These are phyloP conservation scores for Angomonas ambiguus DNA, from an alignment of 208 protist genomes.

Conservation along the genomic window DNA sequence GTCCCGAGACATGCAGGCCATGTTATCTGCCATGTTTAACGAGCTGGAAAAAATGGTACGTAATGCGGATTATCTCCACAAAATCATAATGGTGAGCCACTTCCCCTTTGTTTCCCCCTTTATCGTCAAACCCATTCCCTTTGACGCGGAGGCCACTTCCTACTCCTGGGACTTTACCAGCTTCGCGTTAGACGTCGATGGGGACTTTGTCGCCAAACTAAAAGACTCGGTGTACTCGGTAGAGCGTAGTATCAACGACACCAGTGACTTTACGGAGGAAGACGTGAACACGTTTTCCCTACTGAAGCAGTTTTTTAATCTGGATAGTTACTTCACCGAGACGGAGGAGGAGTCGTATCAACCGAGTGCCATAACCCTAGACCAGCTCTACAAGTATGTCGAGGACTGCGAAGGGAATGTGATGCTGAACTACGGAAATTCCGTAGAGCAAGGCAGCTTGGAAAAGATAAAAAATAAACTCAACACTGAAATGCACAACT, in stretches of 20 bases:
- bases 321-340: neutral
- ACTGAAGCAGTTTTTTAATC: neutral
- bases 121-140: conserved; percentile 35
- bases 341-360: neutral
- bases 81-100: conserved; percentile 49
- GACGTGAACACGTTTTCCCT: neutral
- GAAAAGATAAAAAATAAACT: conserved; percentile 5
- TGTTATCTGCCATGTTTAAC: conserved; percentile 69
- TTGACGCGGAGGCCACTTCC: conserved; percentile 33
- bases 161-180: conserved; percentile 13
- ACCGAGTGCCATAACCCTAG: neutral
- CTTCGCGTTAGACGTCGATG: neutral
- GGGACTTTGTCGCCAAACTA: neutral
- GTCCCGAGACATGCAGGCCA: conserved; percentile 41
- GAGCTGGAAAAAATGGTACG: conserved; percentile 81
- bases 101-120: conserved; percentile 69
- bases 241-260: conserved; percentile 1
- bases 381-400: neutral
- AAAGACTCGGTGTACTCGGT: conserved; percentile 3
- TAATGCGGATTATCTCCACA: conserved; percentile 73
- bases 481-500: neutral
- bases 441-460: neutral
- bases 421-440: neutral
- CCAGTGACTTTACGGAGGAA: neutral
- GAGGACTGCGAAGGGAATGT: neutral